Base-by-base conservation (phyloP, 2,329 filamentous ascomycete species). In the Curvularia lunata region DNA sequence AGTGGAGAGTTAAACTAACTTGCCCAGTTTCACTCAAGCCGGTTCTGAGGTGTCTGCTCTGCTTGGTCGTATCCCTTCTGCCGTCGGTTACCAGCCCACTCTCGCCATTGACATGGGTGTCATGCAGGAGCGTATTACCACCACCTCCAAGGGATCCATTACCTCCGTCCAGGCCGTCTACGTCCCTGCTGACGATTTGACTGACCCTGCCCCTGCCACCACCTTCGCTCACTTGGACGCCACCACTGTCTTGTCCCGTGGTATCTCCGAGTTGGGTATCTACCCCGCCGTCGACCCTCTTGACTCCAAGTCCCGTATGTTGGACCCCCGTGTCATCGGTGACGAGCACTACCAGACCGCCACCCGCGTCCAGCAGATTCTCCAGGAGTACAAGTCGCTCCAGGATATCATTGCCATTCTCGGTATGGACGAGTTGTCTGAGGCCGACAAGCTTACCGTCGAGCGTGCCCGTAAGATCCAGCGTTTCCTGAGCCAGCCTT, bases 401-500 rank as follows among this genome's bases (percentile, higher is more conserved):
- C 95, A 99, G 86, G 95, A 99, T 86, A 99, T 99, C 89, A 97
- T 97, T 86, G 95, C 95, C 83, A 99, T 99, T 92, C 84, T 98
- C 80, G 94, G 94, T 90, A 98, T 99, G 95, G 95, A 99, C 83
- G 95, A 99, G 82, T 85, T 99, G 84, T 98, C 95, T 68, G 95
- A 98, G 87, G 91, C 91, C 76, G 95, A 99, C 83, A 97, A 99
- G 90, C 89, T 99, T 77, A 98, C 95, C 75, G 95, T 99, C 87
- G 95, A 99, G 90, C 95, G 95, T 89, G 95, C 95, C 82, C 94
- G 95, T 86, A 98, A 98, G 88, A 90, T 99, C 80, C 95, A 99
- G 88, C 91, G 93, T 90, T 99, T 99, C 92, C 86, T 99, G 86
- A 91, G 88, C 83, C 95, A 99, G 87, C 95, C 95, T 79, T 99